A percentile compares a stretch with the other conserved stretches of the same genome.
These are phyloP conservation scores for Phialophora macrospora DNA, from an alignment of 2,329 filamentous ascomycete species.

Conservation along the genomic window DNA sequence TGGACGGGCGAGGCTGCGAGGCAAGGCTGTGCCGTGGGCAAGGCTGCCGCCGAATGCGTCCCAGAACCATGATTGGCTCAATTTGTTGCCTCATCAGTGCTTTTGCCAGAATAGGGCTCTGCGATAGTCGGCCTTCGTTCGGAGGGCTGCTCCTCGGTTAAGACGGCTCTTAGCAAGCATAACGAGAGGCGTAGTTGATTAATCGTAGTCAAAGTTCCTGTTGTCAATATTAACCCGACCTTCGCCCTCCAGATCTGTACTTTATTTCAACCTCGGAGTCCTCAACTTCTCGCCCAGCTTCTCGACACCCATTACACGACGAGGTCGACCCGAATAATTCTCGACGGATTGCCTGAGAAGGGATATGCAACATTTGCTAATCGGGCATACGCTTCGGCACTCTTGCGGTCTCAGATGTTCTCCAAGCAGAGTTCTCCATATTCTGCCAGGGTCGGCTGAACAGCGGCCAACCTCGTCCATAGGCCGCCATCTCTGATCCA, in stretches of 20 bases:
- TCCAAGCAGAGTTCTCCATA: constrained; percentile 4
- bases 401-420: not conserved
- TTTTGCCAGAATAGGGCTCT: not conserved
- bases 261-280: constrained; percentile 4
- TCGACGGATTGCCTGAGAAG: constrained; percentile 3
- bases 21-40: not conserved
- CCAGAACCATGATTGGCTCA: not conserved
- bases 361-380: constrained; percentile 18
- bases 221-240: constrained; percentile 5
- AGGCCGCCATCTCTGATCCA: not conserved
- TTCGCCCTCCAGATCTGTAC: constrained; percentile 16
- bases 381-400: constrained; percentile 5
- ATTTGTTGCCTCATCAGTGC: not conserved
- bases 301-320: not conserved
- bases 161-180: constrained; percentile 19
- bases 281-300: not conserved
- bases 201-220: not conserved
- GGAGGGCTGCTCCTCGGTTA: constrained; percentile 7
- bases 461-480: not conserved
- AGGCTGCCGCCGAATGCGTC: not conserved
- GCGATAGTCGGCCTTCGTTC: not conserved
- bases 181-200: constrained; percentile 10
- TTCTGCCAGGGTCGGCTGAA: constrained; percentile 3
- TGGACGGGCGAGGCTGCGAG: not conserved
- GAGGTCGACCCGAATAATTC: not conserved